Percentiles rank a stretch among this genome's conserved stretches.
These are phyloP conservation scores for Medicago lupulina DNA, from an alignment of 306 rosid species.

Conservation along the genomic window DNA sequence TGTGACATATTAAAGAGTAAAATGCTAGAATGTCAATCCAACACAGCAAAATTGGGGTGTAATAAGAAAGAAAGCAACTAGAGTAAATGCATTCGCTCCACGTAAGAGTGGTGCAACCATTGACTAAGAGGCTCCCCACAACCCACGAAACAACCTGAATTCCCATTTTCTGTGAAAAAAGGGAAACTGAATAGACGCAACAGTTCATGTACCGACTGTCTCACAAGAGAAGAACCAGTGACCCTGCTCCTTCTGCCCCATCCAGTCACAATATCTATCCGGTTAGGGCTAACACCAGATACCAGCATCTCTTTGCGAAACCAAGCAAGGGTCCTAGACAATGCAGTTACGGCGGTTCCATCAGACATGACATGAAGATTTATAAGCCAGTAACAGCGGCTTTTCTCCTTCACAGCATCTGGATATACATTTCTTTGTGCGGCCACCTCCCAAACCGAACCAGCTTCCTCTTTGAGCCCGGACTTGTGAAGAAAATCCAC, in stretches of 20 bases:
- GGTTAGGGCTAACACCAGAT: constrained; percentile 72
- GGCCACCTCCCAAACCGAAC: constrained; percentile 96
- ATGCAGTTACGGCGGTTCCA: constrained; percentile 91
- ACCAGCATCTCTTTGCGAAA: constrained; percentile 80
- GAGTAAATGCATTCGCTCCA: constrained; percentile 89
- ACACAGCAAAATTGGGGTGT: constrained; percentile 53
- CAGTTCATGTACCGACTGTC: constrained; percentile 85
- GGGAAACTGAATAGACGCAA: constrained; percentile 76
- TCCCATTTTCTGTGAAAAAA: constrained; percentile 84
- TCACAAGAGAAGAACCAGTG: constrained; percentile 83
- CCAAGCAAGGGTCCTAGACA: constrained; percentile 89
- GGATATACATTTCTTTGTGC: constrained; percentile 85
- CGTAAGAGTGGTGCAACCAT: constrained; percentile 84
- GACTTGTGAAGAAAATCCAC: constrained; percentile 97
- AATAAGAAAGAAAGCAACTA: constrained; percentile 18
- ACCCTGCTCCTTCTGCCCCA: constrained; percentile 97
- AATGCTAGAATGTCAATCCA: constrained; percentile 6
- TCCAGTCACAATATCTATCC: constrained; percentile 91
- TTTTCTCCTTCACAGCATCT: constrained; percentile 80
- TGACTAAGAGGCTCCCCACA: constrained; percentile 87
- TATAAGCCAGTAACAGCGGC: constrained; percentile 90
- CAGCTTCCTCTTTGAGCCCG: constrained; percentile 97
- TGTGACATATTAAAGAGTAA: neutral
- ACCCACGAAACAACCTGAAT: constrained; percentile 90
- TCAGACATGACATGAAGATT: constrained; percentile 97